Percentiles rank a stretch among this genome's conserved stretches.
Conservation (phyloP, 805 yeast genomes). For the Komagataella populi region DNA sequence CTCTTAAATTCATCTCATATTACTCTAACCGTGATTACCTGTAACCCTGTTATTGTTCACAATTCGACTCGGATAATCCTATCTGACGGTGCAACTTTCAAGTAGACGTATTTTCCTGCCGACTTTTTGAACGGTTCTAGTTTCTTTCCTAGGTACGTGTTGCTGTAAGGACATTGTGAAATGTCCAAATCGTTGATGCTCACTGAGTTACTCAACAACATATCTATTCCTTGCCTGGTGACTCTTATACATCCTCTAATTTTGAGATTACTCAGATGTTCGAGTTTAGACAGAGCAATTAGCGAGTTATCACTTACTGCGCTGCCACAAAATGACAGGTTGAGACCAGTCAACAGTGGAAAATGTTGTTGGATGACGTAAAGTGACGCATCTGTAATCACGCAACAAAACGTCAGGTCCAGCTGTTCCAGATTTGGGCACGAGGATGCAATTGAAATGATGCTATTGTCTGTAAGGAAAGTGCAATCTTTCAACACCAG, state of each 20-base stretch:
- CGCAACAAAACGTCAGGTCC: slow-evolving; percentile 65
- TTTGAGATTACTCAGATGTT: slow-evolving; percentile 30
- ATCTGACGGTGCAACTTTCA: slow-evolving; percentile 32
- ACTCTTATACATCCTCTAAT: slow-evolving; percentile 66
- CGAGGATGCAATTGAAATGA: slow-evolving; percentile 45
- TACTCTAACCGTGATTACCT: neutral
- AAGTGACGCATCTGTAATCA: slow-evolving; percentile 53
- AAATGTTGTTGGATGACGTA: slow-evolving; percentile 61
- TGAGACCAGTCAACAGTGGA: slow-evolving; percentile 34
- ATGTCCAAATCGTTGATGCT: slow-evolving; percentile 41
- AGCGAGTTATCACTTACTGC: slow-evolving; percentile 67
- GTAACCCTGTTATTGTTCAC: slow-evolving; percentile 10
- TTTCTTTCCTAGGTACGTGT: slow-evolving; percentile 44
- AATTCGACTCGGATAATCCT: slow-evolving; percentile 46
- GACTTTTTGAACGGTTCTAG: slow-evolving; percentile 40
- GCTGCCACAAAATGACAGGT: slow-evolving; percentile 63
- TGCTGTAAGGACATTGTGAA: slow-evolving; percentile 62
- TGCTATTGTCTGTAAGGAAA: slow-evolving; percentile 51
- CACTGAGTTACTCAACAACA: slow-evolving; percentile 41
- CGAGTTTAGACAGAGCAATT: slow-evolving; percentile 43
- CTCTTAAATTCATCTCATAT: neutral
- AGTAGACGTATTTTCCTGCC: slow-evolving; percentile 41
- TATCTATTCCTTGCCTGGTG: slow-evolving; percentile 66
- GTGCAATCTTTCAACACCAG: slow-evolving; percentile 62
- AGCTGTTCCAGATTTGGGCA: slow-evolving; percentile 43